Conservation (phyloP, 2,329 filamentous ascomycete species). For the Acrocalymma vagum region DNA sequence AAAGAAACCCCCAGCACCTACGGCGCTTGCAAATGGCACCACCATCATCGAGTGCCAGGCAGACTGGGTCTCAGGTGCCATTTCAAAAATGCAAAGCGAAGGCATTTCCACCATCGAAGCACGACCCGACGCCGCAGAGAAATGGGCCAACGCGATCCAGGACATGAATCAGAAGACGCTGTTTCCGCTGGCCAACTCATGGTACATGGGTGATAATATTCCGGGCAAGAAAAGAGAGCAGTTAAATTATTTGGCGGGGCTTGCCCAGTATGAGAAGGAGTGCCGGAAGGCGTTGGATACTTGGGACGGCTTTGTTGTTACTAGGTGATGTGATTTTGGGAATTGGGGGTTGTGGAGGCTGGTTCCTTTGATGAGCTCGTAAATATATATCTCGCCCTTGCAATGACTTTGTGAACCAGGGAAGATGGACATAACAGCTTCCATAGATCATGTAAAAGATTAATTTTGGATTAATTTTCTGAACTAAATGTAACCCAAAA, state of each 20-base stretch:
- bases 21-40: conserved; percentile 38
- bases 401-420: too few species aligned
- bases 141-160: conserved; percentile 42
- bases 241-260: conserved; percentile 44
- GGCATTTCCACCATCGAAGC: conserved; percentile 39
- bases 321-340: too few species aligned
- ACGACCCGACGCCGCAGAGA: conserved; percentile 39
- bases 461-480: too few species aligned
- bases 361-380: too few species aligned
- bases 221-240: conserved; percentile 48
- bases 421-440: too few species aligned
- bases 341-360: too few species aligned
- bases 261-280: conserved; percentile 10
- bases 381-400: too few species aligned
- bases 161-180: conserved; percentile 39
- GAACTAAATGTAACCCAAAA: too few species aligned
- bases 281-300: too few species aligned
- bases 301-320: too few species aligned
- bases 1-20: neutral
- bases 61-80: conserved; percentile 46
- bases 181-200: conserved; percentile 44
- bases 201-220: conserved; percentile 48
- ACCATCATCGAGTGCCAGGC: conserved; percentile 46
- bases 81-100: conserved; percentile 36
- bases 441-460: too few species aligned